These are phyloP conservation scores for Suhomyces maxii DNA, from an alignment of 1,139 yeast genomes.

Conservation along the genomic window DNA sequence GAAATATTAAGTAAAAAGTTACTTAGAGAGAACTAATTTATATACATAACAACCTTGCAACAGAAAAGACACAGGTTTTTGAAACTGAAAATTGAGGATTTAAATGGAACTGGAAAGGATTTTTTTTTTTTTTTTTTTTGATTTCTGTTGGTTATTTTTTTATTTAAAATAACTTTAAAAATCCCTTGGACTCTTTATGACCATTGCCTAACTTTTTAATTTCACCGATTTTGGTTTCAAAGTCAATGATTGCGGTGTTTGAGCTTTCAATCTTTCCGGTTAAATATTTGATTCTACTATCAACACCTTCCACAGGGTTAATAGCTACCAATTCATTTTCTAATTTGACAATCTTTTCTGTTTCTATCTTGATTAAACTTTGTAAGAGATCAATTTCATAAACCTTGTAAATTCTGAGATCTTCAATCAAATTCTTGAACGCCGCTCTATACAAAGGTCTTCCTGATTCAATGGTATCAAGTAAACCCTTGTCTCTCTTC, in stretches of 20 bases:
- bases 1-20: slow-evolving; percentile 35
- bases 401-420: slow-evolving; percentile 54
- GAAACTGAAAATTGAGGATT: too few relatives aligned
- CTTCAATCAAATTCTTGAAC: slow-evolving; percentile 62
- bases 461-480: slow-evolving; percentile 68
- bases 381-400: slow-evolving; percentile 65
- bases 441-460: slow-evolving; percentile 86
- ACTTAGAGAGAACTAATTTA: slow-evolving; percentile 3
- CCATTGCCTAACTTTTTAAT: slow-evolving; percentile 11
- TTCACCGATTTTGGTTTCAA: slow-evolving; percentile 30
- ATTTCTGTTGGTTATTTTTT: not conserved
- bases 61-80: too few relatives aligned
- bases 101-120: too few relatives aligned
- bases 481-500: slow-evolving; percentile 71
- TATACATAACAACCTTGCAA: not conserved
- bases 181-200: slow-evolving; percentile 8
- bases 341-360: slow-evolving; percentile 57
- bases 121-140: too few relatives aligned
- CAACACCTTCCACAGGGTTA: slow-evolving; percentile 51
- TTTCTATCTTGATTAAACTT: slow-evolving; percentile 58
- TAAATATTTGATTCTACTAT: slow-evolving; percentile 63
- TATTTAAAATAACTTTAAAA: slow-evolving; percentile 12
- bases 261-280: slow-evolving; percentile 62
- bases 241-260: slow-evolving; percentile 48
- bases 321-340: slow-evolving; percentile 73